These are phyloP conservation scores for Hippophae gyantsensis DNA, from an alignment of 306 rosid genomes.

Conservation along the genomic window DNA sequence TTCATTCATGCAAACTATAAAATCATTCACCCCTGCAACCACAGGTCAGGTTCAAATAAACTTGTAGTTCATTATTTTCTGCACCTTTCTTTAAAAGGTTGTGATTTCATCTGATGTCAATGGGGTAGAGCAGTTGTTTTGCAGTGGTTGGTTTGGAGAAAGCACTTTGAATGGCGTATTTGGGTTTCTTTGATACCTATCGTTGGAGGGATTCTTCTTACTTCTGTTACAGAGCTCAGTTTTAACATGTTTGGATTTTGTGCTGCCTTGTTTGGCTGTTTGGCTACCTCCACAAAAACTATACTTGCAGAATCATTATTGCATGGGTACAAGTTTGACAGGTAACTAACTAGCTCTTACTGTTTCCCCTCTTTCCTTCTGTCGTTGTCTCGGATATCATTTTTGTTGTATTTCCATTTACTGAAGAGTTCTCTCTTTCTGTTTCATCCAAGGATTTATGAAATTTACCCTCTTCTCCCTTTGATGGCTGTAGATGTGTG, in stretches of 20 bases:
- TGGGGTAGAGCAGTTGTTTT: slow-evolving; percentile 51
- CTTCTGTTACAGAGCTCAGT: slow-evolving; percentile 89
- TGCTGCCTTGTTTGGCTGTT: slow-evolving; percentile 94
- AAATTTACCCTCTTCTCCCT: too few species aligned
- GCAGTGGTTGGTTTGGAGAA: slow-evolving; percentile 96
- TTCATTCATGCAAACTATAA: slow-evolving; percentile 97
- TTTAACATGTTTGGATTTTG: slow-evolving; percentile 89
- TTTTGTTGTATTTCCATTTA: not conserved
- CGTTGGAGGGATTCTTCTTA: slow-evolving; percentile 97
- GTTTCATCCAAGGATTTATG: too few species aligned
- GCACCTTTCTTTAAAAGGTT: slow-evolving; percentile 4
- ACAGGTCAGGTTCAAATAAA: slow-evolving; percentile 39
- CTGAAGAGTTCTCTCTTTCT: too few species aligned
- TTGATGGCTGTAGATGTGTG: too few species aligned
- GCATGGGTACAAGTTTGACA: slow-evolving; percentile 97
- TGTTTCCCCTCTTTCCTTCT: too few species aligned
- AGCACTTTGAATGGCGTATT: slow-evolving; percentile 82
- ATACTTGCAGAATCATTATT: slow-evolving; percentile 87
- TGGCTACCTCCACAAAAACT: slow-evolving; percentile 96
- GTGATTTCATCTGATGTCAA: slow-evolving; percentile 24
- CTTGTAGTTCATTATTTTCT: slow-evolving; percentile 1
- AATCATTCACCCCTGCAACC: slow-evolving; percentile 97
- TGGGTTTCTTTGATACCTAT: slow-evolving; percentile 92
- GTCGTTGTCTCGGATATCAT: too few species aligned
- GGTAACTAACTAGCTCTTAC: slow-evolving; percentile 39